Evolutionary conservation across 768 basidiomycete genomes (phyloP), one percentile per base, ranked within the genome.

Genomic region (Termitomyces sp.): DNA sequence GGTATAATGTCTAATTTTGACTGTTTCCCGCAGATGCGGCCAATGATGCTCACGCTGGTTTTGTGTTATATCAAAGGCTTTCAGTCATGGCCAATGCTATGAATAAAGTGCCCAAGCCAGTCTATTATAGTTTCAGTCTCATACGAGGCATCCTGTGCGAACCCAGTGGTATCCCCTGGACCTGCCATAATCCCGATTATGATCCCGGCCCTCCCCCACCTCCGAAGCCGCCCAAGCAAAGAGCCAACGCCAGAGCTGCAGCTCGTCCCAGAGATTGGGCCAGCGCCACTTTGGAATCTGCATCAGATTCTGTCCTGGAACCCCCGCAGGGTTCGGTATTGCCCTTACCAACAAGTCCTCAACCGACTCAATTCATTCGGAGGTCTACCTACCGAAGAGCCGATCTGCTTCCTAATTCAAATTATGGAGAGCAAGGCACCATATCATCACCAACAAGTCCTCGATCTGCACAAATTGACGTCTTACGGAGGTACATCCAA

Each of bases 21-120:
- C 17, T 39, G 25, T 49, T 34, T 51, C n/a, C 16, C 27, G 6
- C 37, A 61, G 89, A 91, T 69, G 90, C 86, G 3, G 80, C 77
- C 32, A 86, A 88, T 64, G 90, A 92, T 61, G 84, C 84, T 2
- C 82, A 86, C 63, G 79, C 87, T 3, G 86, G 83, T 12, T 81
- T 81, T 60, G 59, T 69, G 1, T 59, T 91, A 23, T 85, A 83
- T 66, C 67, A 62, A 30, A 74, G 67, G 32, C 72, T 91, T 9
- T 54, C 66, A 5, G 58, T 55, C 8, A 79, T 88, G 76, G 68
- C 76, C 17, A 57, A 64, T 28, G 50, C 63, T 6, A 67, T 76
- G 59, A 48, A 64, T 40, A 68, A 67, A 11, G 70, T 74, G 55
- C 72, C 75, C 1, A 67, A 76, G 45, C 34, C 66, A 23, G 63